A percentile compares a stretch with the other conserved stretches of the same genome.
Conservation (phyloP, 208 protist genomes). For the Crithidia brevicula region DNA sequence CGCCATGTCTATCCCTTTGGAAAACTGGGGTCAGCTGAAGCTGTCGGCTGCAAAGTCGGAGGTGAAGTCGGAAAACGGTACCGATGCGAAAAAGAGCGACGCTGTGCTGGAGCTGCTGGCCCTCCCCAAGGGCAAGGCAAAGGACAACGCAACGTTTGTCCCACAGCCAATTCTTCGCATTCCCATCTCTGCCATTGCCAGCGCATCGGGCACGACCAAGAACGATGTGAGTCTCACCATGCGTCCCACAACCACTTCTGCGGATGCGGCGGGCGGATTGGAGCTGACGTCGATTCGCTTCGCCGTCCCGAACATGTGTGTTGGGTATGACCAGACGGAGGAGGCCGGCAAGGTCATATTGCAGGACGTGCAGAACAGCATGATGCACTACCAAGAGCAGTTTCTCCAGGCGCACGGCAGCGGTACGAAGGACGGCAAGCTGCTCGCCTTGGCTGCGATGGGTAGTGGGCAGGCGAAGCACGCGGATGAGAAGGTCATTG, state of each 20-base stretch:
- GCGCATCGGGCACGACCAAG: slow-evolving; percentile 72
- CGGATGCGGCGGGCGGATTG: slow-evolving; percentile 25
- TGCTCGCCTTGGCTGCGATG: slow-evolving; percentile 65
- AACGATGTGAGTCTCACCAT: slow-evolving; percentile 80
- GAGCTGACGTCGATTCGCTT: slow-evolving; percentile 83
- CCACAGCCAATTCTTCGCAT: slow-evolving; percentile 65
- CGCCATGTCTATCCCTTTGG: slow-evolving; percentile 48
- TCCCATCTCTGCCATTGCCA: slow-evolving; percentile 70
- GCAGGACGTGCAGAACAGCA: slow-evolving; percentile 50
- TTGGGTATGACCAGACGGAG: slow-evolving; percentile 87
- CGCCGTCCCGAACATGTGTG: slow-evolving; percentile 81
- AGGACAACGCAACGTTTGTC: slow-evolving; percentile 52
- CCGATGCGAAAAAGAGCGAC: slow-evolving; percentile 26
- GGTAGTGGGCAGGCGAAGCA: slow-evolving; percentile 39
- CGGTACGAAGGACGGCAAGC: slow-evolving; percentile 38
- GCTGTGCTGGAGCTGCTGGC: slow-evolving; percentile 53
- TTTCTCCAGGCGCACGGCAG: slow-evolving; percentile 48
- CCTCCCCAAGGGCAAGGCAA: slow-evolving; percentile 57
- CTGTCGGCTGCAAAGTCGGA: slow-evolving; percentile 26
- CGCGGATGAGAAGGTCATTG: slow-evolving; percentile 69
- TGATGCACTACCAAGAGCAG: slow-evolving; percentile 65
- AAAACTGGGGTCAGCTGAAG: slow-evolving; percentile 86
- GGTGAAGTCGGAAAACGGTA: slow-evolving; percentile 33
- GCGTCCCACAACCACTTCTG: slow-evolving; percentile 31
- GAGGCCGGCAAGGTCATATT: slow-evolving; percentile 79